Base-by-base conservation (phyloP, 108 stramenopile species). In the Fragilaria crotonensis region DNA sequence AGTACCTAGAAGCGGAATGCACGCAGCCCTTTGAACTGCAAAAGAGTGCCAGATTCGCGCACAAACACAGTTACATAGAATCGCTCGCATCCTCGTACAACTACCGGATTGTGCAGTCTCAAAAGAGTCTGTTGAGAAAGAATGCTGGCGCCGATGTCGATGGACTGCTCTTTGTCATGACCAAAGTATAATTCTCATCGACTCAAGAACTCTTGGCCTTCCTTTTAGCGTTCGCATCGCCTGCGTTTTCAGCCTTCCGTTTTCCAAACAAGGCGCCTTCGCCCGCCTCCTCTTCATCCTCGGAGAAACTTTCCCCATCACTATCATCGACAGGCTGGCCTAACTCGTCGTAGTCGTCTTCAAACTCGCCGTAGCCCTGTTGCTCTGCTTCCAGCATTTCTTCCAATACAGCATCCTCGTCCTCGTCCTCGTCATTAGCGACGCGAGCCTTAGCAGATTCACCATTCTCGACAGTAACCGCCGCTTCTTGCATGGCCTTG, bases 381-480 rank as follows among this genome's bases (percentile, higher is more conserved):
- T 52, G 57, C 52, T 72, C 75, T n/a, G 73, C 71, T 21, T 81
- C 72, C 14, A 84, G 52, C 79, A 84, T 84, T 63, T 73, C 79
- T 68, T 84, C 77, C 66, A 84, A 44, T 76, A 84, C 77, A 1
- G 75, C 83, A 60, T 84, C 83, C 47, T 81, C 75, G 20, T 77
- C 80, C 28, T 78, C 77, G 17, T 76, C 76, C 30, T 75, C 76
- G 14, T 76, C 73, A 28, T 62, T 57, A 4, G 66, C 73, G 23
- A 59, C 19, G 14, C 11, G 7, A 41, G 36, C 36, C 14, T 56
- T n/a, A 7, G 4, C 57, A 60, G 28, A 36, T 59, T 27, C 48
- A 33, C 23, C 3, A 26, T 25, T 22, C 26, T 65, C 28, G 1
- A 31, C 36, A 33, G 27, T 7, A 17, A 14, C 28, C n/a, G 30